These are phyloP conservation scores for Solanum microdontum DNA, from an alignment of 257 asterid species.

Conservation along the genomic window DNA sequence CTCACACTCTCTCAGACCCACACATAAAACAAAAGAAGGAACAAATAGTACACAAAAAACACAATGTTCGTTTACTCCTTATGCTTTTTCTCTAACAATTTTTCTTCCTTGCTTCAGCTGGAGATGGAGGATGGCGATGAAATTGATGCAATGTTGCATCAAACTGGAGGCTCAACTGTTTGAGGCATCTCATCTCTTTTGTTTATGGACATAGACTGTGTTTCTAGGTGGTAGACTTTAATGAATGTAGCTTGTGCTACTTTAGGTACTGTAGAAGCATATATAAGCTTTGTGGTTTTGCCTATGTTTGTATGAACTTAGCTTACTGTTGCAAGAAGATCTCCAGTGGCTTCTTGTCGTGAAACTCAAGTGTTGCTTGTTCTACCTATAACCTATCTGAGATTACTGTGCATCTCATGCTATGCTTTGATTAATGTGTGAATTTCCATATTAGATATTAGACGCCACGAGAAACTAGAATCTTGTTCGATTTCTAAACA, in stretches of 20 bases:
- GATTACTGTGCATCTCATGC: neutral
- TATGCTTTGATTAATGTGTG: neutral
- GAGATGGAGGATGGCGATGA: slow-evolving; percentile 43
- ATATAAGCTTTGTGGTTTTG: neutral
- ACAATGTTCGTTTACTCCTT: neutral
- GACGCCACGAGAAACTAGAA: neutral
- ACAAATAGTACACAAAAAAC: neutral
- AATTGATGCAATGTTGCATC: slow-evolving; percentile 33
- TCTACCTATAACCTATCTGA: neutral
- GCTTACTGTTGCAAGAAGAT: neutral
- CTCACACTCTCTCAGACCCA: neutral
- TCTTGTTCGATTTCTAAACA: neutral
- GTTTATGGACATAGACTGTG: neutral
- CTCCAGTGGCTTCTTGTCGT: neutral
- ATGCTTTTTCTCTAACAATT: neutral
- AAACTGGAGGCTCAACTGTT: slow-evolving; percentile 12
- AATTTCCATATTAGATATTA: neutral
- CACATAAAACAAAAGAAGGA: neutral
- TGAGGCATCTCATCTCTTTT: neutral
- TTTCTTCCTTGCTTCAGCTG: slow-evolving; percentile 4
- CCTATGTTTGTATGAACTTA: neutral
- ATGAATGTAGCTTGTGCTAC: neutral
- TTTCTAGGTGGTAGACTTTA: neutral
- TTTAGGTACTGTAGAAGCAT: neutral
- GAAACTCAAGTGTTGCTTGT: neutral